Evolutionary conservation across 2,329 filamentous ascomycete species (phyloP).

Genomic region (Xylaria multiplex): DNA sequence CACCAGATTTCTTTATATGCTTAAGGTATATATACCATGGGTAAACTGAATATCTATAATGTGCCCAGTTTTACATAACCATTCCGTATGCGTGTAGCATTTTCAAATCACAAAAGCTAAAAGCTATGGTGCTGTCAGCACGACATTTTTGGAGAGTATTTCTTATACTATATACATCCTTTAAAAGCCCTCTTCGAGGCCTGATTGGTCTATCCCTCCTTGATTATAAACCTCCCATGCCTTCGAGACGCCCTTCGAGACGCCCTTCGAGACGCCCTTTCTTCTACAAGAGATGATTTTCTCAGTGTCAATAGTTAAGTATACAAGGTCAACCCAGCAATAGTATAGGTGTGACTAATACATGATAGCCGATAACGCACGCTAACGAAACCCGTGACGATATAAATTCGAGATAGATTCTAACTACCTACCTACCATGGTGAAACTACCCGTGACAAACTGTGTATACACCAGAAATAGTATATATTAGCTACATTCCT

Average conservation of each 20-base stretch:
- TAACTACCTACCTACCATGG: neutral
- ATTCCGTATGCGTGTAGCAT: too few relatives aligned
- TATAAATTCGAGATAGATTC: constrained; percentile 8
- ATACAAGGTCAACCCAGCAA: neutral
- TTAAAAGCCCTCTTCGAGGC: neutral
- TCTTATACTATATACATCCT: neutral
- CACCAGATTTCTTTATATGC: too few relatives aligned
- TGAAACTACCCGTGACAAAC: neutral
- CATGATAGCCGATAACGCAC: constrained; percentile 23
- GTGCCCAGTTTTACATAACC: too few relatives aligned
- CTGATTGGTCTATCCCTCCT: neutral
- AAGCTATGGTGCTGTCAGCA: too few relatives aligned
- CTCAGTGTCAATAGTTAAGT: neutral
- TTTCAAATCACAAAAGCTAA: too few relatives aligned
- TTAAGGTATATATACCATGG: too few relatives aligned
- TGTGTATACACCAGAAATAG: neutral
- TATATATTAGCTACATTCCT: too few relatives aligned
- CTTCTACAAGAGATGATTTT: neutral
- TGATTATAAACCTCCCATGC: constrained; percentile 19
- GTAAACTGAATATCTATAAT: neutral
- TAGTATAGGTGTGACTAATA: constrained; percentile 22
- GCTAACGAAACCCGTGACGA: neutral
- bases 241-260: neutral
- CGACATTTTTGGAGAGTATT: too few relatives aligned
- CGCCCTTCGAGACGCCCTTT: constrained; percentile 1